Base-by-base conservation (phyloP, 2,329 filamentous ascomycete species). In the Colletotrichum siamense region DNA sequence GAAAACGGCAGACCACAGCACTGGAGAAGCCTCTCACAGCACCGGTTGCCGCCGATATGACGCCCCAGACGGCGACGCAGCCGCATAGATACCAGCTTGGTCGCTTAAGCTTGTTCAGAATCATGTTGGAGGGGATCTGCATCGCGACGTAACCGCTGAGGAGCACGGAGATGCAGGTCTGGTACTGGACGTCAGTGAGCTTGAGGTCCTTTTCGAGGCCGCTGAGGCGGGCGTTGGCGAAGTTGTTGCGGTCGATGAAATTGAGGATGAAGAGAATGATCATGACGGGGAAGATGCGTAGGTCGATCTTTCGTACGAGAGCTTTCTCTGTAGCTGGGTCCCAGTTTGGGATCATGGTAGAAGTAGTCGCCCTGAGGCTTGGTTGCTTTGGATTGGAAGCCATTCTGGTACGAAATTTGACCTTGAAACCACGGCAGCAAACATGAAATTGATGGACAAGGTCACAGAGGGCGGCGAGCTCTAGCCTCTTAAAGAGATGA, bases 201-300 rank as follows among this genome's bases (percentile, higher is more conserved):
- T 67, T 81, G 9, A 85, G 80, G 70, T 86, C 83, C 16, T 87
- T 77, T 75, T 84, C 85, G 78, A 85, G 73, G 32, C 77, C 77
- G 4, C 73, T 77, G 10, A 78, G 76, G 13, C 77, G 71, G 6
- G 79, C 79, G 34, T 79, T 78, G 34, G 80, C 80, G 65, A 79
- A 77, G 67, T 79, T 79, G 39, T 77, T 72, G 16, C 79, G 77
- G 65, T 80, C 79, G 32, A 81, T 77, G 57, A 78, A 81, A 10
- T 85, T 75, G 82, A 83, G 63, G 79, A 83, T 30, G 82, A 85
- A 67, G 79, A 84, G 86, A 83, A 88, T 18, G 83, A 86, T 78
- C 77, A 81, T 79, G 64, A 82, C 79, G 13, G 82, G 82, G 32
- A 83, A 69, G 59, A 85, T 80, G 22, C 81, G 75, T 10, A 80